These are phyloP conservation scores for Debaryomyces fabryi DNA, from an alignment of 1,139 yeast species.

Conservation along the genomic window DNA sequence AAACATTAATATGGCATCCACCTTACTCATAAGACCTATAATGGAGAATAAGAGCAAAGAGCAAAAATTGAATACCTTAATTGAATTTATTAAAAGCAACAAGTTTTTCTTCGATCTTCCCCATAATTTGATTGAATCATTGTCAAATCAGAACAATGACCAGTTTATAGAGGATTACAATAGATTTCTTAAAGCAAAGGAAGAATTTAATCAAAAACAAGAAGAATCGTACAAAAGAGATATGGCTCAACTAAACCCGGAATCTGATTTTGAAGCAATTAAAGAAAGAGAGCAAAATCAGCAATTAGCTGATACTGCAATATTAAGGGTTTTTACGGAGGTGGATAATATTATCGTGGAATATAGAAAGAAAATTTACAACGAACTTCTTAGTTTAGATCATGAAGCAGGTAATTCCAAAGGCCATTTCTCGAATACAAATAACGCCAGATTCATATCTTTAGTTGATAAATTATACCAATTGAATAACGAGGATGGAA, in stretches of 20 bases:
- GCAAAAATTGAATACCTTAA: slow-evolving; percentile 57
- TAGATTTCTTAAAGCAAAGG: slow-evolving; percentile 46
- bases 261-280: slow-evolving; percentile 20
- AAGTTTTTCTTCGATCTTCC: slow-evolving; percentile 76
- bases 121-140: slow-evolving; percentile 51
- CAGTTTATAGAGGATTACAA: slow-evolving; percentile 71
- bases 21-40: slow-evolving; percentile 75
- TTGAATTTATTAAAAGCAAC: slow-evolving; percentile 64
- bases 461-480: slow-evolving; percentile 46
- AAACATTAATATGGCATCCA: slow-evolving; percentile 58
- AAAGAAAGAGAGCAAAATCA: slow-evolving; percentile 27
- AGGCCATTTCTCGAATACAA: slow-evolving; percentile 18
- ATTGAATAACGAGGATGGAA: slow-evolving; percentile 24
- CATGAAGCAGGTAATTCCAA: slow-evolving; percentile 30
- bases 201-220: slow-evolving; percentile 22
- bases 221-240: slow-evolving; percentile 19
- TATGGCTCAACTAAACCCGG: slow-evolving; percentile 16
- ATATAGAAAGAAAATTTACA: slow-evolving; percentile 68
- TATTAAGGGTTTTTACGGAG: slow-evolving; percentile 59
- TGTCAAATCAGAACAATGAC: slow-evolving; percentile 67
- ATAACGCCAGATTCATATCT: slow-evolving; percentile 34
- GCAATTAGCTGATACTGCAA: slow-evolving; percentile 42
- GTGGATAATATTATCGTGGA: slow-evolving; percentile 65
- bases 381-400: slow-evolving; percentile 50
- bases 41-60: slow-evolving; percentile 65